Evolutionary conservation across 768 basidiomycete species (phyloP).

Genomic region (Dictyophora rubrovolvata): DNA sequence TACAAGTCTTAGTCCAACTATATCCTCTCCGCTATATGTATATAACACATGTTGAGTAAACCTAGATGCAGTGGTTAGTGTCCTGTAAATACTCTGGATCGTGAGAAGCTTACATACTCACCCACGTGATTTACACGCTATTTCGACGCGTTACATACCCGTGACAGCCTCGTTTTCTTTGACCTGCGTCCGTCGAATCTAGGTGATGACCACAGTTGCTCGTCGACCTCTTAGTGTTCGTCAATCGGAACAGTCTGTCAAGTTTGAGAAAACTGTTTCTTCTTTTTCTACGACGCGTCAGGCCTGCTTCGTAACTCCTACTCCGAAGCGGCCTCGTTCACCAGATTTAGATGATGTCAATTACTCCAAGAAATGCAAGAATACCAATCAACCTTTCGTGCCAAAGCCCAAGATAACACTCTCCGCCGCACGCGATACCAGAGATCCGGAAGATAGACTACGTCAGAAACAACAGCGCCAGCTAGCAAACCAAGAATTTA

Average conservation of each 20-base stretch:
- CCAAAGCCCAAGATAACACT: background rate
- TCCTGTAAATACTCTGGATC: background rate
- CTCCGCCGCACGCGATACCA: conserved; percentile 1
- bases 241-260: background rate
- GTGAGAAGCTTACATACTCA: conserved; percentile 1
- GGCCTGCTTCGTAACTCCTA: background rate
- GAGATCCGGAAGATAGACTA: conserved; percentile 27
- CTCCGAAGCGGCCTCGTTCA: conserved; percentile 13
- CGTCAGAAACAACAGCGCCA: conserved; percentile 42
- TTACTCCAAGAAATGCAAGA: conserved; percentile 13
- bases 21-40: too few species aligned
- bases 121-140: conserved; percentile 6
- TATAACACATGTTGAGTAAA: too few species aligned
- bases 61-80: too few species aligned
- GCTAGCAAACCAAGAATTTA: conserved; percentile 59
- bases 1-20: too few species aligned
- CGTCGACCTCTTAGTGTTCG: conserved; percentile 2
- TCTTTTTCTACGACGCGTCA: background rate
- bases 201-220: background rate
- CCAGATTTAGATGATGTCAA: conserved; percentile 16
- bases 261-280: background rate
- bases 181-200: background rate
- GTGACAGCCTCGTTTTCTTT: background rate
- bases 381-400: background rate
- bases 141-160: background rate